Base-by-base conservation (phyloP, 257 asterid genomes). In the Nicotiana undulata region DNA sequence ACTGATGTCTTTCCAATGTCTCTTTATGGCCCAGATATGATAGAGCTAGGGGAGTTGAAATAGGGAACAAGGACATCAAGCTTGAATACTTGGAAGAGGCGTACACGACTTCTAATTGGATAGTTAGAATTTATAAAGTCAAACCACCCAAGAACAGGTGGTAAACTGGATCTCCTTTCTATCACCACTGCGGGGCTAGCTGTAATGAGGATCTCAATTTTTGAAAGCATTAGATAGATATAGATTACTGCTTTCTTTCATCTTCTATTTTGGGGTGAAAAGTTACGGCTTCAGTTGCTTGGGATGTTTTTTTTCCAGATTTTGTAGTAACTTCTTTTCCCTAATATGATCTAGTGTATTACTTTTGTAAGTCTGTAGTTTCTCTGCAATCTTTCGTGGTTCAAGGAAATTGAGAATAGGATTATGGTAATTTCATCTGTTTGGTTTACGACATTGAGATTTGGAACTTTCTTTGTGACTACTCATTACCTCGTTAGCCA, bases 11-110 rank as follows among this genome's bases (percentile, higher is more conserved):
- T 44, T n/a, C 32, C 37, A 4, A 46, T 79, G 81, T 74, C 61
- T 67, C 49, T 82, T 37, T 40, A 49, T 76, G 63, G 67, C 77
- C 83, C 94, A 93, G 99, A 56, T 96, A 89, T 20, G 99, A 96
- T 84, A 88, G 99, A 84, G 99, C 99, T 26, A 90, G 99, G 65
- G 99, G 99, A 6, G 99, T 96, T 34, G 99, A 96, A 87, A 96
- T 94, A 2, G 99, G 98, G 83, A 94, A 96, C 67, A 96, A 96
- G 84, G 99, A 96, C 84, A 83, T 96, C 84, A 96, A 94, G 90
- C 92, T 96, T 13, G 92, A 96, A 77, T 84, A 96, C 84, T 86
- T 96, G 85, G 99, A 94, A 91, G 99, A 96, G 88, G 98, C 98
- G 29, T 92, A 91, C 86, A 96, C 99, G 0, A 96, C 99, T 6